These are phyloP conservation scores for Eucalyptus viminalis DNA, from an alignment of 345 rosid species.

Conservation along the genomic window DNA sequence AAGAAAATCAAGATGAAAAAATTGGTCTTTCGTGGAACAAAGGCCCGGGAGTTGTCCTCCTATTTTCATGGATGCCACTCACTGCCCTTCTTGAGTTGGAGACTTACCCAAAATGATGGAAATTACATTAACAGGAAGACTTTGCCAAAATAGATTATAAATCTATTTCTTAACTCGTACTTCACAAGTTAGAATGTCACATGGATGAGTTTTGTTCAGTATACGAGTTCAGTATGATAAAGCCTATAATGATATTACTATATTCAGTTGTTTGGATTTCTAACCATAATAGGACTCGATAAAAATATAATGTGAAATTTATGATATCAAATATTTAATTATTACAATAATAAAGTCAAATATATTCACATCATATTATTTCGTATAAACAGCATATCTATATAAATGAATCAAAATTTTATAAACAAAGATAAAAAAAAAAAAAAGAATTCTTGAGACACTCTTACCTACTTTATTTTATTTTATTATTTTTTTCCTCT, in stretches of 20 bases:
- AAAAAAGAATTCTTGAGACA: accelerated
- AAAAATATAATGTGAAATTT: too few species aligned
- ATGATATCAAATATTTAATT: too few species aligned
- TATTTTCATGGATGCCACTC: background rate
- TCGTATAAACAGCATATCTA: accelerated
- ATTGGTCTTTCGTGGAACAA: background rate
- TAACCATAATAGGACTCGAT: accelerated
- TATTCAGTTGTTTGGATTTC: accelerated
- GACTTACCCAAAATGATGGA: background rate
- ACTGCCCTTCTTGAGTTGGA: background rate
- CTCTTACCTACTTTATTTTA: too few species aligned
- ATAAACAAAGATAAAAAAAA: too few species aligned
- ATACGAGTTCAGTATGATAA: too few species aligned
- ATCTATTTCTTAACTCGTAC: background rate
- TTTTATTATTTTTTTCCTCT: too few species aligned
- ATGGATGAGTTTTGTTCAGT: too few species aligned
- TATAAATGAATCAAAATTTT: too few species aligned
- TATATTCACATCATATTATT: too few species aligned
- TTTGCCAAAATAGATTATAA: background rate
- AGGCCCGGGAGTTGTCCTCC: background rate
- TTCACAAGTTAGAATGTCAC: too few species aligned
- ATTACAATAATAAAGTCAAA: too few species aligned
- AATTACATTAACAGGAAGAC: background rate
- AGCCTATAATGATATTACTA: too few species aligned
- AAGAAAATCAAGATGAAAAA: background rate